Percentiles rank a stretch among this genome's conserved stretches.
phyloP scores from a whole-genome alignment of 768 basidiomycete genomes.

The Psilocybe cyanescens region DNA sequence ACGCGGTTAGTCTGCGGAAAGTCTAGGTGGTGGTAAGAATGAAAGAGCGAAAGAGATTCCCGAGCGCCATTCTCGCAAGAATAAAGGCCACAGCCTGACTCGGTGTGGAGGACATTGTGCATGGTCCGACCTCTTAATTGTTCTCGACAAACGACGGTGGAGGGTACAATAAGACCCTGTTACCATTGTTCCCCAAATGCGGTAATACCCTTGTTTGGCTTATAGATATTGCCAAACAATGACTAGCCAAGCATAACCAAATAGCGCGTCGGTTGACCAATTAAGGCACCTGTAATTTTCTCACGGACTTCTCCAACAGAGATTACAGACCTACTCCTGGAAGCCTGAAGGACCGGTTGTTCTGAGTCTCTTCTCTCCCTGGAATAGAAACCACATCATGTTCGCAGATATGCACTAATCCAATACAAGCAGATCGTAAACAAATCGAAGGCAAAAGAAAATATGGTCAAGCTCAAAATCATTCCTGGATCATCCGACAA shows the following conservation, averaged over 20 bases:
- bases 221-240: not conserved
- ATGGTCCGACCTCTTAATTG: conserved; percentile 7
- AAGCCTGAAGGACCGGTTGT: too few species aligned
- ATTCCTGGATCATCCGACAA: not conserved
- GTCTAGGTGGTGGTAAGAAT: conserved; percentile 28
- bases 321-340: too few species aligned
- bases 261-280: not conserved
- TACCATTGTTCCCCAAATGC: conserved; percentile 16
- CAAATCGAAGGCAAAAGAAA: too few species aligned
- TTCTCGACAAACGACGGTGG: not conserved
- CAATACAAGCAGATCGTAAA: too few species aligned
- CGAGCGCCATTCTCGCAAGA: conserved; percentile 1
- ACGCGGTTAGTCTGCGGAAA: conserved; percentile 13
- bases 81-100: conserved; percentile 13
- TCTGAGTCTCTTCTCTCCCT: too few species aligned
- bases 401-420: too few species aligned
- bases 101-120: conserved; percentile 18
- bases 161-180: conserved; percentile 7
- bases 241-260: conserved; percentile 2
- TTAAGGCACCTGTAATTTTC: too few species aligned
- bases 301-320: too few species aligned
- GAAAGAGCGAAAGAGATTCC: conserved; percentile 19
- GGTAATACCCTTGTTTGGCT: conserved; percentile 9
- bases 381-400: too few species aligned
- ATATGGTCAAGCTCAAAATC: too few species aligned